A percentile compares a stretch with the other conserved stretches of the same genome.
Evolutionary conservation across 108 stramenopile species (phyloP).

Genomic region (Cyclostephanos tholiformis): DNA sequence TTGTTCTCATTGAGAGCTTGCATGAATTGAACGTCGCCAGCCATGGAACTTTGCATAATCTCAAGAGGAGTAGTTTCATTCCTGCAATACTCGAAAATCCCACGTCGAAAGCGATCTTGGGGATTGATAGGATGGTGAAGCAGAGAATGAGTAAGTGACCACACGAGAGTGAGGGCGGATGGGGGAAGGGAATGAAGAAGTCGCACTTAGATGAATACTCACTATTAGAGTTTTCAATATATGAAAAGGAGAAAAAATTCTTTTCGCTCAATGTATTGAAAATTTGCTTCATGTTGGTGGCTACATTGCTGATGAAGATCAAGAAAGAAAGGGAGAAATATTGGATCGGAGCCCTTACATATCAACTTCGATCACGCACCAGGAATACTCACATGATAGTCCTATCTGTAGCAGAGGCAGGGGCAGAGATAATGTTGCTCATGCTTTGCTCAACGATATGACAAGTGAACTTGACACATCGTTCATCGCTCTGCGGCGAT

Average conservation of each 20-base stretch:
- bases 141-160: not conserved
- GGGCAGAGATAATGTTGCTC: slow-evolving; percentile 31
- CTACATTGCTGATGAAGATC: slow-evolving; percentile 20
- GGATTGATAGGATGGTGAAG: not conserved
- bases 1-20: slow-evolving; percentile 27
- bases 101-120: slow-evolving; percentile 32
- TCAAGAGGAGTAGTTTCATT: slow-evolving; percentile 23
- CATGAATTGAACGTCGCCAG: slow-evolving; percentile 34
- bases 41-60: slow-evolving; percentile 19
- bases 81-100: slow-evolving; percentile 38
- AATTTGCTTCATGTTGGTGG: slow-evolving; percentile 29
- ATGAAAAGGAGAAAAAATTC: slow-evolving; percentile 35
- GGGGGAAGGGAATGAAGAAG: not conserved
- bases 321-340: not conserved
- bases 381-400: slow-evolving; percentile 6
- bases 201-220: not conserved
- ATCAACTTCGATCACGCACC: too few species aligned
- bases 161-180: not conserved
- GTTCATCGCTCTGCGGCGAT: slow-evolving; percentile 10
- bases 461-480: slow-evolving; percentile 42
- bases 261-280: slow-evolving; percentile 38
- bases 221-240: slow-evolving; percentile 21
- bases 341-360: not conserved
- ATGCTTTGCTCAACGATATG: slow-evolving; percentile 33
- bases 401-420: slow-evolving; percentile 22